phyloP scores from a whole-genome alignment of 2,329 filamentous ascomycete genomes.

The Exophiala oligosperma region DNA sequence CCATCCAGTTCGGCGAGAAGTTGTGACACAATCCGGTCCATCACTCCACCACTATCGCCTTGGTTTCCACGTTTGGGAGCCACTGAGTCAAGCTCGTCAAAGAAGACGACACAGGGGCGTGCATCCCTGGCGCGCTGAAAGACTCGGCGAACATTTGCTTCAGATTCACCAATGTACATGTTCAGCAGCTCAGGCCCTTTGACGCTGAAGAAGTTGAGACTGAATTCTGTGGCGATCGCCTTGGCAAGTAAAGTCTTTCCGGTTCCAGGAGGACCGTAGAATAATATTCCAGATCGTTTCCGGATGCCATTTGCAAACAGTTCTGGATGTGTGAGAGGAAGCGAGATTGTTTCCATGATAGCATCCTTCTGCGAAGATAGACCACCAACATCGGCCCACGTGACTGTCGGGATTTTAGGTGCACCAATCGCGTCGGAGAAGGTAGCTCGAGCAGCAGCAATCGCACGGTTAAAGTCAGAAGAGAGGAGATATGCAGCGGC shows the following conservation, averaged over 20 bases:
- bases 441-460: constrained; percentile 94
- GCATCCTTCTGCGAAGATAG: constrained; percentile 93
- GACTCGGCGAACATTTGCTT: constrained; percentile 85
- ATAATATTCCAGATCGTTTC: constrained; percentile 90
- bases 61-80: constrained; percentile 96
- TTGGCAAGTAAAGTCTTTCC: constrained; percentile 92
- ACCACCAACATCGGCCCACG: constrained; percentile 94
- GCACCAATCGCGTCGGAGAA: constrained; percentile 97
- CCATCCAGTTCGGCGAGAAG: constrained; percentile 92
- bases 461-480: constrained; percentile 84
- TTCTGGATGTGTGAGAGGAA: constrained; percentile 87
- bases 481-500: constrained; percentile 76
- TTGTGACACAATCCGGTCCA: constrained; percentile 97
- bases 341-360: constrained; percentile 93
- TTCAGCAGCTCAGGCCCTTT: constrained; percentile 90
- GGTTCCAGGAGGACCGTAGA: constrained; percentile 88
- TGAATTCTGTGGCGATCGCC: constrained; percentile 90
- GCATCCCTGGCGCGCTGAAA: constrained; percentile 87
- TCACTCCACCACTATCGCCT: constrained; percentile 94
- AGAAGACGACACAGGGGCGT: constrained; percentile 86
- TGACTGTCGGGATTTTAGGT: constrained; percentile 95
- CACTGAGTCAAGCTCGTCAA: constrained; percentile 89
- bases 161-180: constrained; percentile 95
- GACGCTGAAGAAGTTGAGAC: constrained; percentile 90
- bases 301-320: constrained; percentile 97